Evolutionary conservation across 2,329 filamentous ascomycete genomes (phyloP).

Genomic region (Drechslerella coelobrocha): DNA sequence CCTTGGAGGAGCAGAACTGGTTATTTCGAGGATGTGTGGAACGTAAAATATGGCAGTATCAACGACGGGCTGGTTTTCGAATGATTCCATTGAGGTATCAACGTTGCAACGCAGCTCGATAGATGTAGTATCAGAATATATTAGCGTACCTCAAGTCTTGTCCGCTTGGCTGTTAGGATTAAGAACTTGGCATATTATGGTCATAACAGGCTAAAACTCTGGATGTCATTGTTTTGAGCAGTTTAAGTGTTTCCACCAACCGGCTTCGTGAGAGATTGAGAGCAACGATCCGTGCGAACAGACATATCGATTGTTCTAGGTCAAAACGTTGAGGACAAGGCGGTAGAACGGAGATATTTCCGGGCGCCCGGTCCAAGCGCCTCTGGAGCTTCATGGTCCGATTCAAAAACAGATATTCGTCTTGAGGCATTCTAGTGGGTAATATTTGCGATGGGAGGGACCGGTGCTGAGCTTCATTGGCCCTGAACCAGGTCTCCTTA

Average conservation of each 20-base stretch:
- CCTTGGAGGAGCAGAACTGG: conserved; percentile 25
- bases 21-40: conserved; percentile 32
- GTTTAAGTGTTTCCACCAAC: conserved; percentile 28
- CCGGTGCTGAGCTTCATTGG: no score
- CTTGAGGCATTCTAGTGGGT: no score
- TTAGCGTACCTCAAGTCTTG: no score
- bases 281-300: no score
- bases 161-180: background rate
- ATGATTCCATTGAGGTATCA: background rate
- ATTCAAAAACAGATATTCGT: no score
- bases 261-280: no score
- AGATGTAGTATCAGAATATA: background rate
- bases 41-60: conserved; percentile 28
- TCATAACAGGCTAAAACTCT: background rate
- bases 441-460: no score
- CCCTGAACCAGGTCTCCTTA: no score
- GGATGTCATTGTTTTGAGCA: background rate
- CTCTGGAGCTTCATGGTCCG: no score
- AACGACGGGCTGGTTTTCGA: conserved; percentile 26
- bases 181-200: background rate
- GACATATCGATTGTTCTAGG: no score
- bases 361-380: no score
- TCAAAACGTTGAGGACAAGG: conserved; percentile 25
- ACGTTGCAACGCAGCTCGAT: background rate
- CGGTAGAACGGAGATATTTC: no score